Conservation (phyloP, 495 filamentous ascomycete genomes). For the Penicillium subrubescens region DNA sequence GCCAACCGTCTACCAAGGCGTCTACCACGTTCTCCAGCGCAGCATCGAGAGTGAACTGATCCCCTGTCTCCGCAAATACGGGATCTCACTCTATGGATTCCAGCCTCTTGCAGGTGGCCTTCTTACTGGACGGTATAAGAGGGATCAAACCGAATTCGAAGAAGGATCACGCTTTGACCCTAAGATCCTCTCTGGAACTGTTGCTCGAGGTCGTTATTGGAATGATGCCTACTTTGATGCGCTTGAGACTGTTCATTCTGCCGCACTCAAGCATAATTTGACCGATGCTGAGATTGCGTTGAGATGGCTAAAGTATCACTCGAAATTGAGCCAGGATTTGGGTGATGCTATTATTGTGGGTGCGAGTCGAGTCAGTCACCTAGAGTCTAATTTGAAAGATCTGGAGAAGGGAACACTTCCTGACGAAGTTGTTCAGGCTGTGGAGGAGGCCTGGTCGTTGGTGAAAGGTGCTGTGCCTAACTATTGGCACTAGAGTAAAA, state of each 20-base stretch:
- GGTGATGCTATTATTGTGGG: conserved; percentile 49
- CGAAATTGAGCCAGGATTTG: conserved; percentile 24
- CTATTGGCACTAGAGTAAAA: too few species aligned
- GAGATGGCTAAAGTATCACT: conserved; percentile 43
- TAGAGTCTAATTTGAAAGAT: conserved; percentile 36
- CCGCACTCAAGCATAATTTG: conserved; percentile 28
- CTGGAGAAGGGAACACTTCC: conserved; percentile 38
- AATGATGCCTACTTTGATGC: conserved; percentile 51
- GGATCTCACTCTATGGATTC: conserved; percentile 50
- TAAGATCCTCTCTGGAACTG: conserved; percentile 38
- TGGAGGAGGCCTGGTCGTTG: conserved; percentile 15
- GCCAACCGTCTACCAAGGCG: conserved; percentile 52
- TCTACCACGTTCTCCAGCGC: conserved; percentile 48
- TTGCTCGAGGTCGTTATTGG: conserved; percentile 47
- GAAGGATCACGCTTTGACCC: conserved; percentile 43
- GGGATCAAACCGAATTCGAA: conserved; percentile 34
- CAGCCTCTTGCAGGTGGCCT: conserved; percentile 57
- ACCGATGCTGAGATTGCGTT: conserved; percentile 40
- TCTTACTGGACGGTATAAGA: conserved; percentile 32
- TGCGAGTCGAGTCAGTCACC: conserved; percentile 35
- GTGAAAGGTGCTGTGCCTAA: conserved; percentile 14
- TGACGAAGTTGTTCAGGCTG: conserved; percentile 30
- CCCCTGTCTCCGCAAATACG: conserved; percentile 44
- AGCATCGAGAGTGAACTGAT: conserved; percentile 46
- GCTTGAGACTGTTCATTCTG: conserved; percentile 28